Conservation (phyloP, 139 green algal genomes). For the Zygnema cylindricum region DNA sequence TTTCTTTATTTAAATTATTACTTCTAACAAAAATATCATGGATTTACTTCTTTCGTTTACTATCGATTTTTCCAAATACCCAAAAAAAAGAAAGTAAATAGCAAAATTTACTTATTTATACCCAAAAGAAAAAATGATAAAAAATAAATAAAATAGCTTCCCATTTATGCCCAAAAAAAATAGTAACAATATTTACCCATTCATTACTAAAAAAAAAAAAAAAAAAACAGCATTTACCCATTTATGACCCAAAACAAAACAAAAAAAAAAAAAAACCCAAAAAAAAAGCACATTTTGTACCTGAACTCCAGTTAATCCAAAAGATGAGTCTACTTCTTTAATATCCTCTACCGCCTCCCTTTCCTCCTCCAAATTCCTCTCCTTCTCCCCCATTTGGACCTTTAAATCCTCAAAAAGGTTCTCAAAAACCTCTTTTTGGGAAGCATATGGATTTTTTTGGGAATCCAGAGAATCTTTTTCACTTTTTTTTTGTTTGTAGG, state of each 20-base stretch:
- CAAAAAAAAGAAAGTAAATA: too few relatives aligned
- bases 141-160: too few relatives aligned
- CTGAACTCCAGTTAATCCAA: conserved; percentile 51
- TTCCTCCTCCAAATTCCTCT: conserved; percentile 9
- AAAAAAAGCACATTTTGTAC: conserved; percentile 3
- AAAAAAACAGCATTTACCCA: too few relatives aligned
- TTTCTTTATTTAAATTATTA: too few relatives aligned
- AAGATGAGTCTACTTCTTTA: conserved; percentile 43
- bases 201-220: too few relatives aligned
- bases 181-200: too few relatives aligned
- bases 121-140: too few relatives aligned
- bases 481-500: not conserved
- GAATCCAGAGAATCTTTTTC: not conserved
- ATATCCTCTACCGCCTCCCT: conserved; percentile 21
- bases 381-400: conserved; percentile 20
- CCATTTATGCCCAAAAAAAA: too few relatives aligned
- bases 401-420: not conserved
- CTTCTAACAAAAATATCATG: too few relatives aligned
- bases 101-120: too few relatives aligned
- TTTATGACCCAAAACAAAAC: conserved; percentile 17
- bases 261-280: conserved; percentile 33
- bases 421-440: conserved; percentile 28
- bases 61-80: too few relatives aligned
- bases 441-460: conserved; percentile 38
- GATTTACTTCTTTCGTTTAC: too few relatives aligned